Percentiles rank a stretch among this genome's conserved stretches.
phyloP scores from a whole-genome alignment of 306 rosid species.

The Cicer yamashitae region DNA sequence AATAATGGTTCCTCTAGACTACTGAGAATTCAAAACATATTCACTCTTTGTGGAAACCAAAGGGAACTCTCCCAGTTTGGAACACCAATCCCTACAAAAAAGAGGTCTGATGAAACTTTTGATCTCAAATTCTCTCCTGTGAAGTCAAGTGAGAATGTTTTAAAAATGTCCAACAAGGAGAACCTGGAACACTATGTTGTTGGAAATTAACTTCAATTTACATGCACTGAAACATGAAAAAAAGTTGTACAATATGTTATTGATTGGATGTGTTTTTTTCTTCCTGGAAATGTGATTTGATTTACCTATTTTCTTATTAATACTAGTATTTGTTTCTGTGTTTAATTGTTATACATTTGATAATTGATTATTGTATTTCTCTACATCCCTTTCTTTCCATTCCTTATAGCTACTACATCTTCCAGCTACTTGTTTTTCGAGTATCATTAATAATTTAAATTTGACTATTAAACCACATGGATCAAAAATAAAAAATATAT shows the following conservation, averaged over 20 bases:
- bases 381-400: too few species aligned
- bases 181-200: conserved; percentile 51
- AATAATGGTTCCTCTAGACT: conserved; percentile 51
- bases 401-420: too few species aligned
- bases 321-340: conserved; percentile 27
- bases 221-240: conserved; percentile 10
- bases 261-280: conserved; percentile 41
- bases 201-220: conserved; percentile 45
- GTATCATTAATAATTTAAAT: too few species aligned
- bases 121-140: conserved; percentile 48
- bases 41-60: conserved; percentile 92
- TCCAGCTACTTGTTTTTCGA: too few species aligned
- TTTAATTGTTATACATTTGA: neutral
- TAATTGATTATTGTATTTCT: too few species aligned
- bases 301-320: conserved; percentile 4
- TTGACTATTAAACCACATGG: neutral
- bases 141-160: conserved; percentile 45
- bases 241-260: conserved; percentile 27
- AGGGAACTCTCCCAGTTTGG: conserved; percentile 78
- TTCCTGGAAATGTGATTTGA: conserved; percentile 40
- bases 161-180: conserved; percentile 53
- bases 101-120: conserved; percentile 42
- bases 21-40: conserved; percentile 79
- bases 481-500: neutral
- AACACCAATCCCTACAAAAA: conserved; percentile 57